Conservation (phyloP, 495 filamentous ascomycete species). For the Tuber calosporum region DNA sequence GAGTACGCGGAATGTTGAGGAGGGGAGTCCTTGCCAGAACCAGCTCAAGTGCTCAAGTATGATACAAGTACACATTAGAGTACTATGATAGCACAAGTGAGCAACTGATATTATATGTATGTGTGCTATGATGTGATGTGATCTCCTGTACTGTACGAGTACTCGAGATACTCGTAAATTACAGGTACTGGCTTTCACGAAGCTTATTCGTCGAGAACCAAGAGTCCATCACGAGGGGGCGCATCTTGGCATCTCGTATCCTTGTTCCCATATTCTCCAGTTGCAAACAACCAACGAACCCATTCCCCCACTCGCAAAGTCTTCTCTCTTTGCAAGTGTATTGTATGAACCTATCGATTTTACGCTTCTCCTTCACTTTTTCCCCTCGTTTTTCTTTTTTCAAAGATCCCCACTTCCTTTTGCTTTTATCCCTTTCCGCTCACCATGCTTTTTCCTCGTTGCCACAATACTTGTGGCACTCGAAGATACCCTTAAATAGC, state of each 20-base stretch:
- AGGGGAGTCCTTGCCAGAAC: not conserved
- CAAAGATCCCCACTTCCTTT: not conserved
- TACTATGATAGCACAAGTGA: not conserved
- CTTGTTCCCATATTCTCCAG: not conserved
- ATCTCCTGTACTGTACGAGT: not conserved
- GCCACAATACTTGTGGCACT: too few species aligned
- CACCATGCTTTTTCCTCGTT: not conserved
- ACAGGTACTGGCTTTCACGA: not conserved
- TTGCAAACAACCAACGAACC: not conserved
- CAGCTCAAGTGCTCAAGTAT: too few species aligned
- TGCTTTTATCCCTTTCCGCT: not conserved
- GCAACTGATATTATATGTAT: not conserved
- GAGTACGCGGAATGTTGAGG: not conserved
- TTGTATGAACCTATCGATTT: not conserved
- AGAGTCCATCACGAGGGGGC: not conserved
- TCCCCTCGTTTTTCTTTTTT: not conserved
- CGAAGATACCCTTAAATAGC: slow-evolving; percentile 2
- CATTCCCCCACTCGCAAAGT: not conserved
- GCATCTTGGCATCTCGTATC: not conserved
- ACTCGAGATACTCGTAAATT: too few species aligned
- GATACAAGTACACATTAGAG: too few species aligned
- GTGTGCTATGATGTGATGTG: not conserved
- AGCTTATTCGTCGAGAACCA: not conserved
- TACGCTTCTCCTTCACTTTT: not conserved
- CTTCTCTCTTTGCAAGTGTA: not conserved